Percentiles rank a stretch among this genome's conserved stretches.
These are phyloP conservation scores for Eucalyptus erythrocorys DNA, from an alignment of 345 rosid genomes.

Conservation along the genomic window DNA sequence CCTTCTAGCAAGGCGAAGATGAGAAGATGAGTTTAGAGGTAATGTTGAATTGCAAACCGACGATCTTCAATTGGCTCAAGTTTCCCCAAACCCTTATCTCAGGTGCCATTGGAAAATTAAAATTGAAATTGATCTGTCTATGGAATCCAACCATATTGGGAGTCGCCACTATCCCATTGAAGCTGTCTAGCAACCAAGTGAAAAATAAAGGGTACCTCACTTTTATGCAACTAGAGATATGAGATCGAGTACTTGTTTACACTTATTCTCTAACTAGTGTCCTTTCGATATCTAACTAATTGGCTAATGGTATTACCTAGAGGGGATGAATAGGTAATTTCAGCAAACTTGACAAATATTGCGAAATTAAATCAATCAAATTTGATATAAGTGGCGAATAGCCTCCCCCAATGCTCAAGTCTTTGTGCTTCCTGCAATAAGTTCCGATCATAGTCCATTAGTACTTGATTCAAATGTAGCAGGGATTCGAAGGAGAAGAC, in stretches of 20 bases:
- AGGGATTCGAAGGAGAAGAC: no score
- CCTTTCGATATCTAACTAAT: background rate
- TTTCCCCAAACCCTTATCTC: background rate
- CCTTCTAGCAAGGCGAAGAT: fast-evolving
- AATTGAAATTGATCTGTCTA: background rate
- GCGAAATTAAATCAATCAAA: fast-evolving
- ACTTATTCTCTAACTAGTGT: background rate
- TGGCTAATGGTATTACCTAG: no score
- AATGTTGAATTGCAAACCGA: background rate
- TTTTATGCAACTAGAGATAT: background rate
- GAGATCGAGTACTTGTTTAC: background rate
- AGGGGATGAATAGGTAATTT: no score
- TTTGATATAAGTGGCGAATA: no score
- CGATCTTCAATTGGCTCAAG: background rate
- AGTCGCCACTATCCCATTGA: background rate
- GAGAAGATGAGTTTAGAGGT: background rate
- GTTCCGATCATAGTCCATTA: no score
- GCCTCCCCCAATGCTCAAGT: no score
- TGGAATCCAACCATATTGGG: background rate
- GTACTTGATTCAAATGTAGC: no score
- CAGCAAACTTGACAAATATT: no score
- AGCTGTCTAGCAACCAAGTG: background rate
- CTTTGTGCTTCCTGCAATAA: no score
- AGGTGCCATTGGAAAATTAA: background rate
- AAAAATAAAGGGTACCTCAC: background rate